phyloP scores from a whole-genome alignment of 495 filamentous ascomycete genomes.

The Aspergillus cavernicola region DNA sequence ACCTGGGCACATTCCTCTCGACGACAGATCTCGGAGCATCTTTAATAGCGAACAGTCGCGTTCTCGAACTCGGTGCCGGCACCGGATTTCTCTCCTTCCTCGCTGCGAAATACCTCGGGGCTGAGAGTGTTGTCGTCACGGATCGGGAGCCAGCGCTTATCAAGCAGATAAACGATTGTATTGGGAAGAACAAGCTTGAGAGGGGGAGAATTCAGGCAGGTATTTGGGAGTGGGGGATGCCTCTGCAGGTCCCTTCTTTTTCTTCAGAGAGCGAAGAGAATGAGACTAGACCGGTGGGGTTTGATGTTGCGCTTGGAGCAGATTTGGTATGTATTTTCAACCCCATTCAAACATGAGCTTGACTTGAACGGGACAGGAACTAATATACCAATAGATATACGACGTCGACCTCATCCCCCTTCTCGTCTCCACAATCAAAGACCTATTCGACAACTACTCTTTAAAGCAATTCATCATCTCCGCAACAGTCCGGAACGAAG shows the following conservation, averaged over 20 bases:
- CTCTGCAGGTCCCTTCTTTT: conserved; percentile 14
- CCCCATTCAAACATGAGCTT: too few species aligned
- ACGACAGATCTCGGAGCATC: conserved; percentile 35
- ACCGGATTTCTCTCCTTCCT: conserved; percentile 83
- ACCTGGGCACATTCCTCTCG: conserved; percentile 71
- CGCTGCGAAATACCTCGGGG: conserved; percentile 69
- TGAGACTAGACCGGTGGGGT: conserved; percentile 4
- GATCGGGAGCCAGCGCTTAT: conserved; percentile 77
- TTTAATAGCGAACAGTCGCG: conserved; percentile 50
- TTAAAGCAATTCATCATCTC: conserved; percentile 52
- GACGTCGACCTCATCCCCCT: conserved; percentile 55
- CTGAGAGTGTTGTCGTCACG: conserved; percentile 63
- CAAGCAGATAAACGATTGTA: conserved; percentile 61
- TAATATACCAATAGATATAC: conserved; percentile 53
- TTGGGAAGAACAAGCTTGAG: conserved; percentile 62
- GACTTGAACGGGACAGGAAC: neutral
- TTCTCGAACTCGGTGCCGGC: conserved; percentile 87
- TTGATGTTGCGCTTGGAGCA: conserved; percentile 49
- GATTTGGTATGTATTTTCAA: conserved; percentile 53
- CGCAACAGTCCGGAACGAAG: conserved; percentile 58
- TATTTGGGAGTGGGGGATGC: conserved; percentile 40
- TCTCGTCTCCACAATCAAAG: conserved; percentile 52
- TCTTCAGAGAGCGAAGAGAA: neutral
- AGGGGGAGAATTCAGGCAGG: conserved; percentile 35
- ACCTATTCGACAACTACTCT: conserved; percentile 49